Conservation (phyloP, 2,329 filamentous ascomycete genomes). For the Torrubiella hemipterigena region DNA sequence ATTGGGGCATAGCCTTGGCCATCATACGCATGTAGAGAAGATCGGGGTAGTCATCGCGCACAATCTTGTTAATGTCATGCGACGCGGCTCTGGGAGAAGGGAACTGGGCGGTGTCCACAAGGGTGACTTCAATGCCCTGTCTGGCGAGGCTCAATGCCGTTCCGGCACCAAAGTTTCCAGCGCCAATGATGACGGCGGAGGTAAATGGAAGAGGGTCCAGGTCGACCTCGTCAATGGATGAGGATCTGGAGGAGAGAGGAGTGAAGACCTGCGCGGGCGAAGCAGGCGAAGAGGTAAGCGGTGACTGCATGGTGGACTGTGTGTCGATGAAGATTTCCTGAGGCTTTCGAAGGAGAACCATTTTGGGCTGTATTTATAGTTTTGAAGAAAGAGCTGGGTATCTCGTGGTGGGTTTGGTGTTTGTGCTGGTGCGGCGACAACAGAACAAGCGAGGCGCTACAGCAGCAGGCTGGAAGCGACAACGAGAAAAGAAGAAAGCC, state of each 20-base stretch:
- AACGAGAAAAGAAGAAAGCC: background rate
- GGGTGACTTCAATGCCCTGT: conserved; percentile 17
- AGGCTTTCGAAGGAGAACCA: conserved; percentile 3
- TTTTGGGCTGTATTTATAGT: conserved; percentile 1
- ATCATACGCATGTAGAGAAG: conserved; percentile 26
- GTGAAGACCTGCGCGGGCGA: conserved; percentile 1
- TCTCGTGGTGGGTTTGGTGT: too few species aligned
- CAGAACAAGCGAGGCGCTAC: too few species aligned
- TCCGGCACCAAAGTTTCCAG: conserved; percentile 30
- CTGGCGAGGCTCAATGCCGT: conserved; percentile 24
- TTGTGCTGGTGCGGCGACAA: too few species aligned
- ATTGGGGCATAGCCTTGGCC: conserved; percentile 25
- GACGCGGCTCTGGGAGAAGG: conserved; percentile 28
- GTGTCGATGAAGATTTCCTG: background rate
- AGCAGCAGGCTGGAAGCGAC: too few species aligned
- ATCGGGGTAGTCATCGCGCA: conserved; percentile 29
- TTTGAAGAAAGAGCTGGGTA: background rate
- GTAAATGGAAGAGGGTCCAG: conserved; percentile 5
- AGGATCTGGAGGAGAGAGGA: conserved; percentile 5
- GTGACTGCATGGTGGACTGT: background rate
- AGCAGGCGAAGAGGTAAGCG: background rate
- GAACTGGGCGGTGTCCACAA: conserved; percentile 22
- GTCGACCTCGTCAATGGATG: conserved; percentile 2
- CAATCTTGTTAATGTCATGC: conserved; percentile 34
- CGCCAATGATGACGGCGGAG: conserved; percentile 26